phyloP scores from a whole-genome alignment of 108 stramenopile genomes.

The Cyclotella choctawhatcheeana region DNA sequence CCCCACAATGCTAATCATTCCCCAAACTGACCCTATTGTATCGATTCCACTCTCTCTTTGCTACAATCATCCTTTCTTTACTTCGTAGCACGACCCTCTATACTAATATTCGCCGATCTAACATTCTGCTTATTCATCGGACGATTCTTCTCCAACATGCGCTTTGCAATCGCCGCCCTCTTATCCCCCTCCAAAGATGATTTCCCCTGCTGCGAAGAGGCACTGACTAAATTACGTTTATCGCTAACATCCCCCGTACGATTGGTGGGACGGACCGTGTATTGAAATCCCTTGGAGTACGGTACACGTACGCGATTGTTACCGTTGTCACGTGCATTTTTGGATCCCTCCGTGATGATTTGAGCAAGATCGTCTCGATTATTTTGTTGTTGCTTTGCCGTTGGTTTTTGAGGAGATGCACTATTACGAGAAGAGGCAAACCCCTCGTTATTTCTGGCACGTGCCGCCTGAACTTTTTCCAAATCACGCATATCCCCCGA shows the following conservation, averaged over 20 bases:
- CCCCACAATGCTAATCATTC: too few species aligned
- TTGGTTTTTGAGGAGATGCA: constrained; percentile 4
- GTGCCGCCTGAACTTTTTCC: constrained; percentile 67
- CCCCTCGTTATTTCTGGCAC: constrained; percentile 59
- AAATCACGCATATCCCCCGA: constrained; percentile 88
- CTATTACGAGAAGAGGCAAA: constrained; percentile 54
- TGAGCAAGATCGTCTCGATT: constrained; percentile 48
- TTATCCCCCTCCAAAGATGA: constrained; percentile 45
- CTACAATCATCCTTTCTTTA: too few species aligned
- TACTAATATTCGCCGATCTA: constrained; percentile 85
- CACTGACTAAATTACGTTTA: constrained; percentile 53
- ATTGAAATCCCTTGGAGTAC: constrained; percentile 86
- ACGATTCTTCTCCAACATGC: constrained; percentile 80
- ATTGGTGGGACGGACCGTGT: constrained; percentile 70
- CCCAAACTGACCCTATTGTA: too few species aligned
- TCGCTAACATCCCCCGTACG: constrained; percentile 57
- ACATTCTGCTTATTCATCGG: constrained; percentile 70
- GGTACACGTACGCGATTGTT: constrained; percentile 88
- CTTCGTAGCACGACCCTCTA: constrained; percentile 82
- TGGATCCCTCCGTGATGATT: constrained; percentile 38
- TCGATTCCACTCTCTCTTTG: too few species aligned
- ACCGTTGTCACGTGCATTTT: constrained; percentile 39
- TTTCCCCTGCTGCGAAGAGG: constrained; percentile 50
- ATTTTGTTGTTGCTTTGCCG: constrained; percentile 12
- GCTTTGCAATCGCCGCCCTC: constrained; percentile 65